phyloP scores from a whole-genome alignment of 2,329 filamentous ascomycete genomes.

The Chrysosporium keratinophilum region DNA sequence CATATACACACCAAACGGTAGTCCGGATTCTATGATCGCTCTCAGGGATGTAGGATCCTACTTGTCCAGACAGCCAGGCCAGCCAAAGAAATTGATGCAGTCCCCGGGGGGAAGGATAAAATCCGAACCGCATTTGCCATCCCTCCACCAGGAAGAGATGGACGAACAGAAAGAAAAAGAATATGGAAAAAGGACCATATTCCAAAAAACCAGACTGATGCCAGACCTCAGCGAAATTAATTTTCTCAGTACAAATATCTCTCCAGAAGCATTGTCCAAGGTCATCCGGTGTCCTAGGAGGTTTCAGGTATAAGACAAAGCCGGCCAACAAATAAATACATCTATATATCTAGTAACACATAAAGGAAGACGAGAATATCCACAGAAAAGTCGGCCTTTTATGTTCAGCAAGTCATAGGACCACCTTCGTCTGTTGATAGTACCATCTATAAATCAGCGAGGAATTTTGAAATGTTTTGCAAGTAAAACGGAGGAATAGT shows the following conservation, averaged over 20 bases:
- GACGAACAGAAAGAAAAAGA: neutral
- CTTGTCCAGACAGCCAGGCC: too few relatives aligned
- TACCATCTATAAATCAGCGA: neutral
- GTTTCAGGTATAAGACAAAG: neutral
- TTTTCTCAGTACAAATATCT: neutral
- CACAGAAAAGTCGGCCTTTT: neutral
- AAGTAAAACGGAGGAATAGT: neutral
- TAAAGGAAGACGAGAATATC: neutral
- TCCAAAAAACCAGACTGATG: neutral
- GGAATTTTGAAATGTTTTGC: neutral
- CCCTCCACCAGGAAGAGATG: too few relatives aligned
- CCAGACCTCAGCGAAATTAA: neutral
- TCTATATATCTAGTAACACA: conserved; percentile 7
- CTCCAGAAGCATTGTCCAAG: neutral
- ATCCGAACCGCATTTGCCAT: too few relatives aligned
- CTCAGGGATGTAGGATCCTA: too few relatives aligned
- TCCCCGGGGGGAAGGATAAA: neutral
- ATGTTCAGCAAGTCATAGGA: conserved; percentile 22
- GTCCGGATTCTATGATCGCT: too few relatives aligned
- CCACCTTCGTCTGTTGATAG: conserved; percentile 26
- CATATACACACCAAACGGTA: neutral
- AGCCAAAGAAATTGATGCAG: neutral
- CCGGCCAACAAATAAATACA: neutral
- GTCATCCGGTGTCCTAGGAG: neutral
- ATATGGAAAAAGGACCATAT: neutral